Evolutionary conservation across 2,329 filamentous ascomycete species (phyloP).

Genomic region (Colletotrichum truncatum): DNA sequence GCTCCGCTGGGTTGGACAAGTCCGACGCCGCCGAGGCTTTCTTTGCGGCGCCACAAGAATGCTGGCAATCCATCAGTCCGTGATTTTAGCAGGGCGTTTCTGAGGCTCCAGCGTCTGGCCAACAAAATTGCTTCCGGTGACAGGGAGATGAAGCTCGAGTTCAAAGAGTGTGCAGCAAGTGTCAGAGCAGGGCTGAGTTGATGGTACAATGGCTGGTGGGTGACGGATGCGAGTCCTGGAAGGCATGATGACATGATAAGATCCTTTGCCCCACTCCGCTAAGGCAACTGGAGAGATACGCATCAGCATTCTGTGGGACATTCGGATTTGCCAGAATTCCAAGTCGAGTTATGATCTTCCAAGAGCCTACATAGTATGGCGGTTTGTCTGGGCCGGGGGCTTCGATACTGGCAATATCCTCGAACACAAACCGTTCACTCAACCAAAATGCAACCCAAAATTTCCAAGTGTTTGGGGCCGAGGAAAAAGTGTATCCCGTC

Average conservation of each 20-base stretch:
- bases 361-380: background rate
- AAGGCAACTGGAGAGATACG: background rate
- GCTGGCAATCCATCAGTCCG: too few relatives aligned
- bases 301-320: slow-evolving; percentile 13
- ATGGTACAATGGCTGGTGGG: background rate
- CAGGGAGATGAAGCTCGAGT: background rate
- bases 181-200: background rate
- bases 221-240: background rate
- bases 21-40: background rate
- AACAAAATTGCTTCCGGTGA: background rate
- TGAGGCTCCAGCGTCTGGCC: background rate
- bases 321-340: background rate
- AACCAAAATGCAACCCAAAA: background rate
- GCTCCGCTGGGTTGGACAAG: background rate
- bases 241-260: slow-evolving; percentile 3
- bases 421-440: too few relatives aligned
- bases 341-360: background rate
- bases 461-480: background rate
- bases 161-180: too few relatives aligned
- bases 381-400: background rate
- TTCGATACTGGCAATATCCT: too few relatives aligned
- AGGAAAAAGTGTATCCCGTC: too few relatives aligned
- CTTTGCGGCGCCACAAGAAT: background rate
- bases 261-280: slow-evolving; percentile 13
- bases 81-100: too few relatives aligned